Evolutionary conservation across 306 rosid genomes (phyloP), one percentile per base, ranked within the genome.

Genomic region (Vigna reflexopilosa): DNA sequence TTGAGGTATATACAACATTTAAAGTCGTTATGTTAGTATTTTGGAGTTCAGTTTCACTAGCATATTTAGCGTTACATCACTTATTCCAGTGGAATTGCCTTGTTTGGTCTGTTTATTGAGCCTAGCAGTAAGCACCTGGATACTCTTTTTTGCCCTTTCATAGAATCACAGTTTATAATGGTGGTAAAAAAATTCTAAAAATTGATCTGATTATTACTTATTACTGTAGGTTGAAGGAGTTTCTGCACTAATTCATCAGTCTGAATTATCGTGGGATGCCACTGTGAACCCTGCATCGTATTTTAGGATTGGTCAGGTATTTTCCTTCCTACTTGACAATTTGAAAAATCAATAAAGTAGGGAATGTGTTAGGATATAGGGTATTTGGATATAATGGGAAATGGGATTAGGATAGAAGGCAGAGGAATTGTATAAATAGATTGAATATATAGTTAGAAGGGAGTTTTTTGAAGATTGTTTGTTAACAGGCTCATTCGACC

Each of bases 191-290:
- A 51, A 48, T 82, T 70, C 65, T 78, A 52, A 70, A 32, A 48
- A 68, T 70, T 76, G 72, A 50, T 48, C 32, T 64, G 28, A 40
- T 79, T 71, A 55, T 55, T 77, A 49, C 34, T 81, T 70, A 65
- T 56, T 75, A 63, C 45, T 81, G 83, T 78, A 95, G 98, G 85
- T 93, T 32, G 97, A 93, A 74, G 98, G 89, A 78, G 94, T 93
- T 51, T 84, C 98, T 72, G 97, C 99, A 16, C 83, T 95, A 72
- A 87, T 95, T 86, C 98, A 90, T 84, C 99, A 91, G 90, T 81
- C 98, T 63, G 94, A 95, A 89, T 81, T 95, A 81, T 91, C 99
- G 2, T 95, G 99, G 99, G 99, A 95, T 84, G 89, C 88, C 81
- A 88, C 93, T 56, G 75, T 91, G 82, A 87, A 90, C 85, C 96